Evolutionary conservation across 78 protist species (phyloP).

Genomic region (Dictyostelium brefeldianum): DNA sequence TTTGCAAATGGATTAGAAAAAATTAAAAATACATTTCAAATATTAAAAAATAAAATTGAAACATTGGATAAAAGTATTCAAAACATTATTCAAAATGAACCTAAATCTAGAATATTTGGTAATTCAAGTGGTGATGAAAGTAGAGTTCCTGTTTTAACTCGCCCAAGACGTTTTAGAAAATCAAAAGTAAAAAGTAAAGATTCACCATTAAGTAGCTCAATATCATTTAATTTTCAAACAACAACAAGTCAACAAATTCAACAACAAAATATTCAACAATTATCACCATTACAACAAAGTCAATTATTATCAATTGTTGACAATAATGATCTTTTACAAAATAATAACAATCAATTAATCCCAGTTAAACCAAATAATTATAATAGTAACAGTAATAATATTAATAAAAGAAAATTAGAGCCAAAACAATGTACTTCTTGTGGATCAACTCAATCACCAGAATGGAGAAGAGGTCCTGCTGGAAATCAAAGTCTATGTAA

Average conservation of each 20-base stretch:
- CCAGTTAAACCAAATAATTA: not conserved
- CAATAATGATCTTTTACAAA: not conserved
- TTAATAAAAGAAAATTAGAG: conserved; percentile 57
- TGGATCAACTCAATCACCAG: conserved; percentile 76
- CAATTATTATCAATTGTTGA: not conserved
- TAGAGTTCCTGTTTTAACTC: conserved; percentile 68
- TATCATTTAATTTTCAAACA: not conserved
- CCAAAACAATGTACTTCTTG: conserved; percentile 53
- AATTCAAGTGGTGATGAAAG: conserved; percentile 46
- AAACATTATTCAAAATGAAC: conserved; percentile 40
- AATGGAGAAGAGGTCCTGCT: conserved; percentile 80
- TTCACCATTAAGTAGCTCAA: not conserved
- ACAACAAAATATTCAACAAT: no score
- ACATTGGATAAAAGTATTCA: conserved; percentile 50
- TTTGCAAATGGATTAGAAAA: conserved; percentile 58
- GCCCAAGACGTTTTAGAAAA: conserved; percentile 74
- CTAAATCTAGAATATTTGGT: conserved; percentile 64
- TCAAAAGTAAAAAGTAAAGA: conserved; percentile 58
- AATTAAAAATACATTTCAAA: conserved; percentile 21
- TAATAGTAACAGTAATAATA: no score
- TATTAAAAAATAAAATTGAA: conserved; percentile 28
- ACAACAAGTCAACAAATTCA: not conserved
- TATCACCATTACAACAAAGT: no score
- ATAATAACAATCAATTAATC: not conserved
- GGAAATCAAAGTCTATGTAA: conserved; percentile 73